These are phyloP conservation scores for Kodamaea leandrae DNA, from an alignment of 805 yeast genomes.

Conservation along the genomic window DNA sequence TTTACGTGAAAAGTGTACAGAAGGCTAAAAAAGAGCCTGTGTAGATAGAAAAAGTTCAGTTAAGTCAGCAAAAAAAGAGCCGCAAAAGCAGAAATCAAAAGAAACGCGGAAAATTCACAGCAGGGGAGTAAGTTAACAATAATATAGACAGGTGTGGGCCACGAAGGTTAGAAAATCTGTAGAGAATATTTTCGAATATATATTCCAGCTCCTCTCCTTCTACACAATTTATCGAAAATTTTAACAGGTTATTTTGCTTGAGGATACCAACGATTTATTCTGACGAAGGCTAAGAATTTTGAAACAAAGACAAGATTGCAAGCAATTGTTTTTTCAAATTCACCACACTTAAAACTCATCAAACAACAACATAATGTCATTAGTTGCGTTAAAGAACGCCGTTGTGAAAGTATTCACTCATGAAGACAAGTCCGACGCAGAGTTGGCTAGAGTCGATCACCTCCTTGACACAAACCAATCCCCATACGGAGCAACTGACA, in stretches of 20 bases:
- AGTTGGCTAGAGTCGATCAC: slow-evolving; percentile 29
- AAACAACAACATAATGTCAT: slow-evolving; percentile 19
- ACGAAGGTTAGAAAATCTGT: too few species aligned
- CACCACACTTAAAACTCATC: not conserved
- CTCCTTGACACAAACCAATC: slow-evolving; percentile 31
- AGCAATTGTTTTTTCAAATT: too few species aligned
- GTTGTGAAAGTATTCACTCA: slow-evolving; percentile 26
- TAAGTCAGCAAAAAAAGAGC: not conserved
- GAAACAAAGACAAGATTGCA: too few species aligned
- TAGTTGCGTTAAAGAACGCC: slow-evolving; percentile 37
- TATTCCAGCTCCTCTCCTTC: too few species aligned
- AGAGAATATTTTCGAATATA: not conserved
- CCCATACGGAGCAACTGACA: slow-evolving; percentile 37
- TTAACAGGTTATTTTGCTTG: too few species aligned
- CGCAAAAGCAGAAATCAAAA: slow-evolving; percentile 1
- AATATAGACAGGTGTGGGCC: too few species aligned
- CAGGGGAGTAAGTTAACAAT: not conserved
- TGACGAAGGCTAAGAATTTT: too few species aligned
- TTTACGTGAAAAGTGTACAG: not conserved
- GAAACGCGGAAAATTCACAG: not conserved
- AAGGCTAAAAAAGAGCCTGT: slow-evolving; percentile 1
- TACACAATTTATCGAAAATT: too few species aligned
- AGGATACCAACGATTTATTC: too few species aligned
- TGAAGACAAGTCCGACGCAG: slow-evolving; percentile 26
- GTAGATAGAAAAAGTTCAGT: too few species aligned